A percentile compares a stretch with the other conserved stretches of the same genome.
phyloP scores from a whole-genome alignment of 1,139 yeast species.

The Lodderomyces metapsilosis region DNA sequence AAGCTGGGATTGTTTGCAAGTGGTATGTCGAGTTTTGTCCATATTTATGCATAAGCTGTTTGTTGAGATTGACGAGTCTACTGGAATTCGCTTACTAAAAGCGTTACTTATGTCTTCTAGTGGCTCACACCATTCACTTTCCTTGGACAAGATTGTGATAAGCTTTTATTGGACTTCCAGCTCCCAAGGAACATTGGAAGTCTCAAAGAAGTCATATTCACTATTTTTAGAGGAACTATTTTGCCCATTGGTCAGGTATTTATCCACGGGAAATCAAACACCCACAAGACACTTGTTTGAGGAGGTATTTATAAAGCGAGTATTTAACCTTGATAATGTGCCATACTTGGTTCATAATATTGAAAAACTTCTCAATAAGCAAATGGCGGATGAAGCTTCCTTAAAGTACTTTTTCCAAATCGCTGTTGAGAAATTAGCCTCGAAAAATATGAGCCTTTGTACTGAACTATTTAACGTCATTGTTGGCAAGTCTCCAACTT shows the following conservation, averaged over 20 bases:
- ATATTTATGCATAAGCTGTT: constrained; percentile 23
- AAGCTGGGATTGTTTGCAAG: constrained; percentile 13
- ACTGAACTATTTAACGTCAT: constrained; percentile 45
- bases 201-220: constrained; percentile 30
- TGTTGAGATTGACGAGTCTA: constrained; percentile 34
- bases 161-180: constrained; percentile 27
- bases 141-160: constrained; percentile 24
- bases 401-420: constrained; percentile 25
- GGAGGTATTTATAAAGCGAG: constrained; percentile 15
- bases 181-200: constrained; percentile 23
- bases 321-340: constrained; percentile 20
- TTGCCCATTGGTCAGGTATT: constrained; percentile 15
- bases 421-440: constrained; percentile 24
- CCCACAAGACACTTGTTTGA: not conserved
- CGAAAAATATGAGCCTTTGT: constrained; percentile 30
- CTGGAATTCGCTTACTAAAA: constrained; percentile 3
- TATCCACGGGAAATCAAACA: not conserved
- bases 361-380: constrained; percentile 18
- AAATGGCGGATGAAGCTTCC: constrained; percentile 14
- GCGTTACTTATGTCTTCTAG: too few species aligned
- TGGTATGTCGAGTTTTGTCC: constrained; percentile 19
- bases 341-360: constrained; percentile 20
- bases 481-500: constrained; percentile 27
- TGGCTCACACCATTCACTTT: too few species aligned
- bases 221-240: constrained; percentile 24